phyloP scores from a whole-genome alignment of 352 stramenopile genomes.

The Phytophthora citrophthora region DNA sequence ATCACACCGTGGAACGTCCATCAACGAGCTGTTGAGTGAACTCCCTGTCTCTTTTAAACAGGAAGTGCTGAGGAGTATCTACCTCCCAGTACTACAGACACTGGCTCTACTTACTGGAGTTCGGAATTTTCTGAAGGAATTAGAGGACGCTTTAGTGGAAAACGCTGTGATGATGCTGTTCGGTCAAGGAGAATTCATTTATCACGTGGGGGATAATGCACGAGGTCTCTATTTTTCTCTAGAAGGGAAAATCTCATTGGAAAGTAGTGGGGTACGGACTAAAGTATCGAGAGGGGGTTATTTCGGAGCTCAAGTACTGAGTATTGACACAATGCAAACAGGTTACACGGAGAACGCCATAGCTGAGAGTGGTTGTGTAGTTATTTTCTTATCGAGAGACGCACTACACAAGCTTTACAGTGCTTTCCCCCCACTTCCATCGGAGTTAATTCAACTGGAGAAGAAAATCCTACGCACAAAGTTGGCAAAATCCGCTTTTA shows the following conservation, averaged over 20 bases:
- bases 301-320: slow-evolving; percentile 48
- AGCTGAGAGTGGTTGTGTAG: slow-evolving; percentile 52
- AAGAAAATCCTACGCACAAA: neutral
- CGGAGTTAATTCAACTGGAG: neutral
- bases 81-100: neutral
- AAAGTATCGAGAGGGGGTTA: slow-evolving; percentile 51
- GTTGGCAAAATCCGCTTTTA: neutral
- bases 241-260: slow-evolving; percentile 44
- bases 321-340: slow-evolving; percentile 5
- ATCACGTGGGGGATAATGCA: neutral
- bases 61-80: slow-evolving; percentile 57
- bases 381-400: slow-evolving; percentile 52
- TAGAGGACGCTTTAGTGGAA: too few species aligned
- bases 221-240: slow-evolving; percentile 49
- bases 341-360: slow-evolving; percentile 52
- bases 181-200: slow-evolving; percentile 27
- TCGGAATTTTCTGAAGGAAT: too few species aligned
- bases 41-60: slow-evolving; percentile 45
- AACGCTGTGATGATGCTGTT: slow-evolving; percentile 27
- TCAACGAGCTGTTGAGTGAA: slow-evolving; percentile 44
- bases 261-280: neutral
- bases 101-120: too few species aligned
- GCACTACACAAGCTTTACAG: neutral
- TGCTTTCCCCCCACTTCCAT: neutral
- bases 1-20: slow-evolving; percentile 49